Conservation (phyloP, 2,329 filamentous ascomycete species). For the Pseudogymnoascus sp. region DNA sequence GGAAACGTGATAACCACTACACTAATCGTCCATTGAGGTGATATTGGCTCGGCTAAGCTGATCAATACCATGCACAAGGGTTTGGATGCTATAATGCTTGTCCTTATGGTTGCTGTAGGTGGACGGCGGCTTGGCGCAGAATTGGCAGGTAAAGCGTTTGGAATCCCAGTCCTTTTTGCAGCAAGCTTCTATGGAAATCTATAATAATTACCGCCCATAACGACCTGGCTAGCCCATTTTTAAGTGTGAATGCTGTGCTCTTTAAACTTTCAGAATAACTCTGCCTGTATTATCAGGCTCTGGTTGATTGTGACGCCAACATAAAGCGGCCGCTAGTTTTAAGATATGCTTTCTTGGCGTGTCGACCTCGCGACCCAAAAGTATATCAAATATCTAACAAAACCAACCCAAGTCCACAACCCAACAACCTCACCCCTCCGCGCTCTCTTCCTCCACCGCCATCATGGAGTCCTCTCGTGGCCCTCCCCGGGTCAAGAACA, state of each 20-base stretch:
- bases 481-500: conserved; percentile 96
- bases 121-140: neutral
- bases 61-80: neutral
- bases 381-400: conserved; percentile 6
- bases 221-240: neutral
- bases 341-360: conserved; percentile 4
- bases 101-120: neutral
- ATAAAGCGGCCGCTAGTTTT: neutral
- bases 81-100: neutral
- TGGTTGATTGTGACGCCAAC: neutral
- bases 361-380: conserved; percentile 1
- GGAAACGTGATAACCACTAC: conserved; percentile 15
- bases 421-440: neutral
- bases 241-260: neutral
- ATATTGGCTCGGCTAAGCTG: neutral
- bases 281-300: neutral
- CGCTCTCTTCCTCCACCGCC: conserved; percentile 17
- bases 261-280: neutral
- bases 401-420: neutral
- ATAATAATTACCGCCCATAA: neutral
- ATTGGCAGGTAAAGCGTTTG: neutral
- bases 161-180: neutral
- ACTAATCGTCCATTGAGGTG: conserved; percentile 9
- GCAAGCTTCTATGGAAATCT: neutral
- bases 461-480: conserved; percentile 86